Evolutionary conservation across 2,329 filamentous ascomycete genomes (phyloP).

Genomic region (Colletotrichum cuscutae): DNA sequence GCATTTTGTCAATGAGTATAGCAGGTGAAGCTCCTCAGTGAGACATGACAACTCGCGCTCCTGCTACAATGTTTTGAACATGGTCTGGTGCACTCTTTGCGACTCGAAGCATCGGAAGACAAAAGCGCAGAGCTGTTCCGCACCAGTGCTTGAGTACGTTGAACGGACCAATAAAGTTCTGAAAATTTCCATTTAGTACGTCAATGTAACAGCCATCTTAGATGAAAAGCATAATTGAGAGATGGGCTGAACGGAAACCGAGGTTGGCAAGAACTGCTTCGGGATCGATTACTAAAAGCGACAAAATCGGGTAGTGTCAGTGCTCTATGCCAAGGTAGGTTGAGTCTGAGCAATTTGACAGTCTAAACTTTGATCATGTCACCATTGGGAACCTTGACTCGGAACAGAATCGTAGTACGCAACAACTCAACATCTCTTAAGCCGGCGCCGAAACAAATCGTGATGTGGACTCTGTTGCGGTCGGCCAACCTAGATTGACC

Average conservation of each 20-base stretch:
- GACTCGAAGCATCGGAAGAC: not conserved
- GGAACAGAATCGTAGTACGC: not conserved
- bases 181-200: not conserved
- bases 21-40: not conserved
- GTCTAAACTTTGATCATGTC: not conserved
- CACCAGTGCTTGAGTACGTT: not conserved
- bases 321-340: not conserved
- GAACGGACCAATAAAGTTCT: not conserved
- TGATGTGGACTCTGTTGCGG: not conserved
- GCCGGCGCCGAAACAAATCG: not conserved
- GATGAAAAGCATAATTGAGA: not conserved
- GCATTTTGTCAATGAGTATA: too few relatives aligned
- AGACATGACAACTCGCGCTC: not conserved
- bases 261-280: not conserved
- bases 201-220: not conserved
- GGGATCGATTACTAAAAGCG: not conserved
- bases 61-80: not conserved
- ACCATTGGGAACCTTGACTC: not conserved
- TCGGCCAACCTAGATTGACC: not conserved
- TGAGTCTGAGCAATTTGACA: not conserved
- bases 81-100: not conserved
- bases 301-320: not conserved
- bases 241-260: not conserved
- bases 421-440: not conserved
- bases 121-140: not conserved